These are phyloP conservation scores for Vanilla planifolia DNA, from an alignment of 106 monocot genomes.

Conservation along the genomic window DNA sequence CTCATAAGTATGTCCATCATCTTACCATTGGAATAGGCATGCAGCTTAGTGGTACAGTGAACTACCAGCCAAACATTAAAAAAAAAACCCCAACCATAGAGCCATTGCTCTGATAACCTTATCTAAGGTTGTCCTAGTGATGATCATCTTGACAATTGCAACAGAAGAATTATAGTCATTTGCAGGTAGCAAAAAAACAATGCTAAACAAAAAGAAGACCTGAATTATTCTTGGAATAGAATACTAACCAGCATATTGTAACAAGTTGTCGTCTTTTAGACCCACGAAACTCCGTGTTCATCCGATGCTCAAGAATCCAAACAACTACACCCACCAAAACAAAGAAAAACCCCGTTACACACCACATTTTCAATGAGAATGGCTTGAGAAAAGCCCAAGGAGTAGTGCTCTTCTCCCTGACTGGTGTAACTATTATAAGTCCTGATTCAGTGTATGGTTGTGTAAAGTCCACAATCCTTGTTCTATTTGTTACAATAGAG, in stretches of 20 bases:
- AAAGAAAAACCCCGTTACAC: constrained; percentile 43
- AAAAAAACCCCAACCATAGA: no score
- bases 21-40: no score
- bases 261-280: constrained; percentile 35
- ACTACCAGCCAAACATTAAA: no score
- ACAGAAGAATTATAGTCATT: not conserved
- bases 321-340: constrained; percentile 43
- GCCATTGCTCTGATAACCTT: no score
- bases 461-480: constrained; percentile 55
- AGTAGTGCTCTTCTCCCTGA: constrained; percentile 25
- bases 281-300: constrained; percentile 45
- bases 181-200: not conserved
- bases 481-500: constrained; percentile 57
- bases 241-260: constrained; percentile 49
- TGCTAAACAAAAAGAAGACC: no score
- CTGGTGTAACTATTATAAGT: constrained; percentile 43
- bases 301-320: constrained; percentile 63
- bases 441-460: constrained; percentile 64
- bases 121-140: no score
- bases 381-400: constrained; percentile 68
- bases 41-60: no score
- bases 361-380: constrained; percentile 55
- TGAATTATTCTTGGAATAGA: not conserved
- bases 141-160: no score
- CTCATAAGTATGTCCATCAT: no score